Percentiles rank a stretch among this genome's conserved stretches.
These are phyloP conservation scores for Alternaria arborescens DNA, from an alignment of 2,329 filamentous ascomycete genomes.

Conservation along the genomic window DNA sequence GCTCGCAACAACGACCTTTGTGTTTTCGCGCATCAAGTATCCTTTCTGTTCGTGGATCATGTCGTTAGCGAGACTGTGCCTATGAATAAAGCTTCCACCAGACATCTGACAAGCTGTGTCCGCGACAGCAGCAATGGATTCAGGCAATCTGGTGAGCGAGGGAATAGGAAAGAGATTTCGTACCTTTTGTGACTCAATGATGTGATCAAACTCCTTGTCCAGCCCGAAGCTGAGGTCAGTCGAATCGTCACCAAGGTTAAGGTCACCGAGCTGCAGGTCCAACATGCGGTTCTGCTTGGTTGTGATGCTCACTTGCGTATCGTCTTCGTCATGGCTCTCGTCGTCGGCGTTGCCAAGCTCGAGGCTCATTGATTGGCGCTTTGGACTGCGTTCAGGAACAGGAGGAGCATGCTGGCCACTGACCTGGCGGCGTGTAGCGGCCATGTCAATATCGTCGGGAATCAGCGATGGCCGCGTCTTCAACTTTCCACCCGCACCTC, in stretches of 20 bases:
- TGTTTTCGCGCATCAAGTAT: conserved; percentile 98
- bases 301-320: conserved; percentile 39
- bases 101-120: conserved; percentile 36
- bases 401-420: conserved; percentile 72
- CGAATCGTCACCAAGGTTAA: conserved; percentile 75
- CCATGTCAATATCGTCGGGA: conserved; percentile 85
- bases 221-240: conserved; percentile 84
- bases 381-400: conserved; percentile 50
- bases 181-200: conserved; percentile 98
- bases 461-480: conserved; percentile 91
- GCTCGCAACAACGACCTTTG: conserved; percentile 93
- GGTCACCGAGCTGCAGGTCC: conserved; percentile 80
- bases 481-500: conserved; percentile 82
- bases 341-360: conserved; percentile 48
- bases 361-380: conserved; percentile 48
- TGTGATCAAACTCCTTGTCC: conserved; percentile 90
- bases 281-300: conserved; percentile 62
- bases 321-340: conserved; percentile 43
- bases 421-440: conserved; percentile 83
- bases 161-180: conserved; percentile 56
- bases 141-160: conserved; percentile 43
- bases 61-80: conserved; percentile 55
- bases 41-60: conserved; percentile 79
- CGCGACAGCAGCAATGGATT: conserved; percentile 30
- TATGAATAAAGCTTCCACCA: conserved; percentile 41